These are phyloP conservation scores for Torrubiellomyces zombiae DNA, from an alignment of 2,329 filamentous ascomycete species.

Conservation along the genomic window DNA sequence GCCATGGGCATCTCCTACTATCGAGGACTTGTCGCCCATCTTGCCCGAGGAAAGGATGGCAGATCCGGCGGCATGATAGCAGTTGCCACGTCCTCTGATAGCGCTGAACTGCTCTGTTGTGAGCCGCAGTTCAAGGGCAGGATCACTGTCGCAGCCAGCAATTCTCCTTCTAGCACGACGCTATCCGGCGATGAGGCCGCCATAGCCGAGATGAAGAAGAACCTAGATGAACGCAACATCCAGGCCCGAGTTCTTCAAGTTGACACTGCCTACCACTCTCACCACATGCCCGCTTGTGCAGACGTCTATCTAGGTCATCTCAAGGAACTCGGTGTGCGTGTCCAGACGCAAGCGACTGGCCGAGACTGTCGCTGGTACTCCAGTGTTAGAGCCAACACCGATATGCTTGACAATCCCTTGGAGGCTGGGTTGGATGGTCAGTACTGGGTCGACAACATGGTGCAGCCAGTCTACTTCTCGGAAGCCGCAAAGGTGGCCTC, in stretches of 20 bases:
- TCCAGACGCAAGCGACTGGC: too few species aligned
- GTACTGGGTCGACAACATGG: slow-evolving; percentile 3
- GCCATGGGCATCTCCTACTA: slow-evolving; percentile 8
- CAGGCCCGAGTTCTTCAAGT: slow-evolving; percentile 7
- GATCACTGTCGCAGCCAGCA: slow-evolving; percentile 10
- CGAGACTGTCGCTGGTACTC: neutral
- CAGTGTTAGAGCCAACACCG: slow-evolving; percentile 9
- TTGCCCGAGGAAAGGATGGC: neutral
- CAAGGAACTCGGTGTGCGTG: too few species aligned
- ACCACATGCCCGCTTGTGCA: slow-evolving; percentile 5
- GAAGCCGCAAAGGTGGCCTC: neutral
- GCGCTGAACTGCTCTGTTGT: slow-evolving; percentile 2
- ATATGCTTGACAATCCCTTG: slow-evolving; percentile 8
- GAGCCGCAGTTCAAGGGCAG: slow-evolving; percentile 2
- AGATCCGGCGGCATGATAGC: slow-evolving; percentile 11
- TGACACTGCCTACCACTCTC: slow-evolving; percentile 8
- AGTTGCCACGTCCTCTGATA: slow-evolving; percentile 5
- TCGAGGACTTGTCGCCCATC: slow-evolving; percentile 5
- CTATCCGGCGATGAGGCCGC: slow-evolving; percentile 8
- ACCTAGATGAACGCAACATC: slow-evolving; percentile 3
- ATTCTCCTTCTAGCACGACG: slow-evolving; percentile 10
- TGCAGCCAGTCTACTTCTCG: neutral
- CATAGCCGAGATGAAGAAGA: slow-evolving; percentile 3
- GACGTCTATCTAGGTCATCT: slow-evolving; percentile 3
- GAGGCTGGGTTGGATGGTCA: neutral